phyloP scores from a whole-genome alignment of 192 early-diverging fungal species.

The Entomortierella lignicola region DNA sequence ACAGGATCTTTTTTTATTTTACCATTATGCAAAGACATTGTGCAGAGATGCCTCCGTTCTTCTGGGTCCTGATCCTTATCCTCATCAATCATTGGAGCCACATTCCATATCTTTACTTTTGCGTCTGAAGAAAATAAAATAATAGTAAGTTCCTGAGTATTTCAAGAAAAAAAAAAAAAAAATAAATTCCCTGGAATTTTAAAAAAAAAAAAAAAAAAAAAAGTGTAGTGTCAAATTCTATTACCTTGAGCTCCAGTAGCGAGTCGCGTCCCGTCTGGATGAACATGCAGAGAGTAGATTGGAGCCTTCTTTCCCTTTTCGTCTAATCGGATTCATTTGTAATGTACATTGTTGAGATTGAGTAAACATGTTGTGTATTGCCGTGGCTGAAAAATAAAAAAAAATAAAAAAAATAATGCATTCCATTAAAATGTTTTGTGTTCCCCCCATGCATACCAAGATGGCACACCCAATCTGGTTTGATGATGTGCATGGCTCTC shows the following conservation, averaged over 20 bases:
- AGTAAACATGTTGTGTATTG: no score
- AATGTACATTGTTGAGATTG: no score
- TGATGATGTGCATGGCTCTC: conserved; percentile 50
- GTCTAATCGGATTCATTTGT: conserved; percentile 27
- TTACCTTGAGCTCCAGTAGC: conserved; percentile 90
- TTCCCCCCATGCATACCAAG: conserved; percentile 35
- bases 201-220: not conserved
- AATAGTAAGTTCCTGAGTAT: not conserved
- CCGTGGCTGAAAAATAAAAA: conserved; percentile 4
- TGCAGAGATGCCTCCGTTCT: conserved; percentile 76
- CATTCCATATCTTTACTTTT: conserved; percentile 93
- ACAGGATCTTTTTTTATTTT: conserved; percentile 12
- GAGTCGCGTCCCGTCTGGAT: conserved; percentile 82
- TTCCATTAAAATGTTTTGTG: not conserved
- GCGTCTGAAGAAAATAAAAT: conserved; percentile 67
- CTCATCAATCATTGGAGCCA: conserved; percentile 66
- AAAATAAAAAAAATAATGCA: not conserved
- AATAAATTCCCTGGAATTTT: not conserved
- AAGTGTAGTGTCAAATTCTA: not conserved
- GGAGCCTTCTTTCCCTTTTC: conserved; percentile 58
- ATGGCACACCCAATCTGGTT: conserved; percentile 51
- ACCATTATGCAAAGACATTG: conserved; percentile 87
- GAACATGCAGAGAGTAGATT: conserved; percentile 91
- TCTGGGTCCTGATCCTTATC: conserved; percentile 58
- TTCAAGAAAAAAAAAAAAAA: not conserved